Base-by-base conservation (phyloP, 805 yeast genomes). In the Candida pini region DNA sequence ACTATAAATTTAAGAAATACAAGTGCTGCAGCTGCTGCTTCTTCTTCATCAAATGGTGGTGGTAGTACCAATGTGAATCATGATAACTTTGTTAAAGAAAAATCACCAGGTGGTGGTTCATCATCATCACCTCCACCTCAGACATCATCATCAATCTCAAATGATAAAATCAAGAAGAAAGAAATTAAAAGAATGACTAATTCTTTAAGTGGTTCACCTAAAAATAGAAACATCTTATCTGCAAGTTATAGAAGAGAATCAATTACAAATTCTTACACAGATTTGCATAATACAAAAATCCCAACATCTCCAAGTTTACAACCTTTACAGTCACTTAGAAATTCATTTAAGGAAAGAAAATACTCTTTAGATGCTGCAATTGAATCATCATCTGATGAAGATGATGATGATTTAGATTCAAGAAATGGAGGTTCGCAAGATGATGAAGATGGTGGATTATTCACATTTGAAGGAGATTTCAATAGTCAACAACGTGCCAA, bases 241-340 rank as follows among this genome's bases (percentile, higher is more conserved):
- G 36, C 31, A n/a, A 35, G 20, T 20, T 46, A 40, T 13, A 56
- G 79, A 45, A 59, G 81, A 40, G 77, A 71, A 47, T 69, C 76
- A 10, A 75, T 75, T 24, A 69, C 78, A 15, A 68, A 64, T 46
- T 54, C 65, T 19, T 54, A 55, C 26, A 53, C 62, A 13, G 74
- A 69, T 44, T 51, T 63, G 34, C 78, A 73, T 53, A 63, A 61
- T 43, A 47, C 68, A 17, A 68, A 62, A 39, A 50, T 73, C 10
- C 81, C 81, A 12, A 30, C 38, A 2, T 62, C 66, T 15, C 68
- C 68, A 4, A 41, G 47, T 16, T 38, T 39, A 46, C 53, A 42
- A 13, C 57, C 63, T 10, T 32, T 59, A 17, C 58, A 49, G 33
- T 51, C 36, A 31, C 31, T 60, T n/a, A 43, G 64, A 38, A 50